A percentile compares a stretch with the other conserved stretches of the same genome.
These are phyloP conservation scores for Neurospora sp. DNA, from an alignment of 495 filamentous ascomycete species.

Conservation along the genomic window DNA sequence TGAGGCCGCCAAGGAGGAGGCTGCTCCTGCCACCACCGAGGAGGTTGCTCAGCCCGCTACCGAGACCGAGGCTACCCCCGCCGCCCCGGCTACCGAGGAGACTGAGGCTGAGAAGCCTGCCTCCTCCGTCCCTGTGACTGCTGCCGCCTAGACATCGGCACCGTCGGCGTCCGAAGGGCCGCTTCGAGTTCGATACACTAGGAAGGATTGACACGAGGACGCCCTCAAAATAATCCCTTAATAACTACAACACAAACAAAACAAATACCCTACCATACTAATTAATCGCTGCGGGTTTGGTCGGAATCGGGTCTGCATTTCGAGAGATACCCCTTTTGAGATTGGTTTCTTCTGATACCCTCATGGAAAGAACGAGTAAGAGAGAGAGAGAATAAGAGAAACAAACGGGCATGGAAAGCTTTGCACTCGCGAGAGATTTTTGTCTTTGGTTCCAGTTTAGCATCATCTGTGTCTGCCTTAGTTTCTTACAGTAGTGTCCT, in stretches of 20 bases:
- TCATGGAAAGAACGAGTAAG: background rate
- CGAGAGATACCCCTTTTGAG: conserved; percentile 40
- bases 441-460: background rate
- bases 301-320: conserved; percentile 46
- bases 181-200: conserved; percentile 10
- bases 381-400: background rate
- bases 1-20: conserved; percentile 42
- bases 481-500: background rate
- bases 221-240: conserved; percentile 15
- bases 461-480: background rate
- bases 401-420: background rate
- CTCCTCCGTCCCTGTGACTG: conserved; percentile 32
- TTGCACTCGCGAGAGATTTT: background rate
- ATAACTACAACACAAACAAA: conserved; percentile 10
- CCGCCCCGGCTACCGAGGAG: conserved; percentile 22
- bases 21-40: conserved; percentile 20
- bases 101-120: conserved; percentile 26
- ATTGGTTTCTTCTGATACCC: conserved; percentile 41
- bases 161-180: conserved; percentile 3
- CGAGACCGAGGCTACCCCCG: conserved; percentile 35
- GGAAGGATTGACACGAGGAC: conserved; percentile 7
- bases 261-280: conserved; percentile 21
- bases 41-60: conserved; percentile 30
- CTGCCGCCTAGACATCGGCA: conserved; percentile 35
- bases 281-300: conserved; percentile 30